Base-by-base conservation (phyloP, 2,329 filamentous ascomycete species). In the Neofusicoccum ribis region DNA sequence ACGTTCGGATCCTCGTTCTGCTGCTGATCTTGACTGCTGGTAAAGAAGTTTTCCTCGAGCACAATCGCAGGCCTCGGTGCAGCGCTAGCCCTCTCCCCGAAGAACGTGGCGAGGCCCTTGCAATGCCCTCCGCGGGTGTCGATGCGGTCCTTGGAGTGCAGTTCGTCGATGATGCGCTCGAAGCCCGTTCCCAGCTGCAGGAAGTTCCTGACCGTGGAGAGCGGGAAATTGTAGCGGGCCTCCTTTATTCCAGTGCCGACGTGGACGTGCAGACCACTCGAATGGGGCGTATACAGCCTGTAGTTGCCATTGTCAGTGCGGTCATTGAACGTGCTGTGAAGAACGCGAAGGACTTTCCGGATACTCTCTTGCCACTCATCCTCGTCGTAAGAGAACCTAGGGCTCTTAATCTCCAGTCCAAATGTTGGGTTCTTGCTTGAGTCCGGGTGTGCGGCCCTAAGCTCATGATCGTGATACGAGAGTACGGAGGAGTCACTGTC, bases 221-320 rank as follows among this genome's bases (percentile, higher is more conserved):
- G 46, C 6, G 60, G 62, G 43, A 75, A 75, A 12, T 7, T 56
- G 20, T 43, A 27, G 20, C 8, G 17, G 7, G 15, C 5, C 0
- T 69, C 69, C 3, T 67, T 34, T n/a, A 39, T 44, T 1, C 68
- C 69, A 31, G 73, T 70, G 4, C 73, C 73, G 27, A 77, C 67
- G 59, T 78, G 74, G 17, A 77, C 69, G 52, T 78, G 74, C 0
- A 74, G 37, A 0, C 72, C 74, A 4, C 37, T n/a, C 14, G 23
- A 27, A 1, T 47, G 8, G 17, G 23, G 39, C 3, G 4, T 4
- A 15, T 46, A 47, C 15, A 60, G 39, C 4, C 56, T 39, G n/a
- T 36, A 60, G 23, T 17, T 7, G n/a, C 20, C 43, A 23, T n/a
- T 17, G 6, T 15, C 14, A 3, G 6, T 3, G 2, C 27, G 20